Evolutionary conservation across 495 filamentous ascomycete genomes (phyloP), one percentile per base, ranked within the genome.

Genomic region (Penicillium tannophilum): DNA sequence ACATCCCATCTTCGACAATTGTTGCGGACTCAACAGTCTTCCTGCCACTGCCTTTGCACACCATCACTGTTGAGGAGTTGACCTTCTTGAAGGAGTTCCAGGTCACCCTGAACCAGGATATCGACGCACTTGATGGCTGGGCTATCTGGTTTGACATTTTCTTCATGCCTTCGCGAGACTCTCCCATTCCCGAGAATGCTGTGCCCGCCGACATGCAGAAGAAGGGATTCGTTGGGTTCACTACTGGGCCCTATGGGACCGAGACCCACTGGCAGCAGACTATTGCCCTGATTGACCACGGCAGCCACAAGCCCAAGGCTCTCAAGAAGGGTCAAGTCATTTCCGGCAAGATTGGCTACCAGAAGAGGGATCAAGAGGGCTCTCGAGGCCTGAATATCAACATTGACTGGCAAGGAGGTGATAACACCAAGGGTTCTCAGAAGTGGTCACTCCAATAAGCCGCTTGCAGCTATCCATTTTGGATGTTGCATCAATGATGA

Each of bases 141-240:
- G 72, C 77, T 19, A 81, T 87, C 56, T 87, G 84, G 84, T 87
- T 88, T 58, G 85, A 88, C 62, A 84, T 82, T 4, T 85, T 84
- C 73, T 87, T 88, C 65, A 75, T 84, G 67, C 78, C 79, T 4
- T 77, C 78, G 2, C 63, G 72, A 19, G 70, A 77, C 7, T 72
- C 77, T 49, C 63, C 63, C 4, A 64, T 83, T 19, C 73, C 81
- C 3, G 68, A 77, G 19, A 67, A 83, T 64, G 74, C 73, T 8
- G 63, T 71, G 36, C 72, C 73, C 33, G 66, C 72, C 28, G 74
- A 78, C 36, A 73, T 76, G 72, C 68, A 71, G 60, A 81, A 79
- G 70, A 76, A 78, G 61, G 77, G 74, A 44, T 64, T 71, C 33
- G 76, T 82, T 35, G 70, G 74, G n/a, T 84, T 84, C 54, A 83